Evolutionary conservation across 2,329 filamentous ascomycete genomes (phyloP), one percentile per base, ranked within the genome.

Genomic region (Pochonia chlamydosporia): DNA sequence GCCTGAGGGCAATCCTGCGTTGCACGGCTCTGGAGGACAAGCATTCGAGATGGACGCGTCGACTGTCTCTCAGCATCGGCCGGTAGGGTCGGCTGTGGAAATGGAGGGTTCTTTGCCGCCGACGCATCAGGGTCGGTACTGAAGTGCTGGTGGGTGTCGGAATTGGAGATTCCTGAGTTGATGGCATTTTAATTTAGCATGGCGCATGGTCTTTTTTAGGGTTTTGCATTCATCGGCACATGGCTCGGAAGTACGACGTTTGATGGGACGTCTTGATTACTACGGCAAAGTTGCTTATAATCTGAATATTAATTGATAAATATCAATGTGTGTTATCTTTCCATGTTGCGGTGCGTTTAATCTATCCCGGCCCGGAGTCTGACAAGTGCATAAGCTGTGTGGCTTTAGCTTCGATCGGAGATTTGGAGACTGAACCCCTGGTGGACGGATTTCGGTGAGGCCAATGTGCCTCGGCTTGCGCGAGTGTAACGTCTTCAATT

Each of bases 11-110:
- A 16, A 18, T 25, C 25, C 44, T n/a, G 43, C 47, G 35, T 47
- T 26, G 35, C 10, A 35, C 3, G 36, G n/a, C 6, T 43, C 36
- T 5, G 4, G 3, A 18, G 35, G 37, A 20, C 40, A 43, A 25
- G 26, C 45, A 7, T 53, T 43, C 44, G 54, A 56, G 43, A 54
- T 55, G 51, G 53, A 55, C 16, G 54, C 36, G 8, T 43, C 46
- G 37, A 37, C 40, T 14, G 21, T 16, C 39, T 28, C 43, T 40
- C 13, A 3, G 24, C 33, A 14, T 18, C 45, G 37, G 20, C 31
- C 14, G 5, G 14, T 23, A 21, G 39, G n/a, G 11, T 18, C 6
- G 2, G 18, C 45, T 9, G 49, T 25, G 16, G 53, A 55, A 35
- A 49, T 55, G 48, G 49, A 44, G 24, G 51, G 49, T 4, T 48